Evolutionary conservation across 305 asterid genomes (phyloP).

Genomic region (Coffea humblotiana): DNA sequence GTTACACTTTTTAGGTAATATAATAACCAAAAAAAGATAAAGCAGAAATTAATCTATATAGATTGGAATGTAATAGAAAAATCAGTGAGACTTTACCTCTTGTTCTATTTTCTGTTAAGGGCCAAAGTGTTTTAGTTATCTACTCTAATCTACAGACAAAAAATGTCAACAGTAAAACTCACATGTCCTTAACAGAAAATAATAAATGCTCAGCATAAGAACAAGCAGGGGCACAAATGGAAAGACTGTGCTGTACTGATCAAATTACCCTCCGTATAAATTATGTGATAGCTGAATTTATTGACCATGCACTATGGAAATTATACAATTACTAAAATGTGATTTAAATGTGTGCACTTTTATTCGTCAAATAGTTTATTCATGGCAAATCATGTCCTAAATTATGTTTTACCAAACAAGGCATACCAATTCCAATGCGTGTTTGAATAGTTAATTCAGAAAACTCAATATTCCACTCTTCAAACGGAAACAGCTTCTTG

Average conservation of each 20-base stretch:
- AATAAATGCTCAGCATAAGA: not conserved
- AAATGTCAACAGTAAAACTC: not conserved
- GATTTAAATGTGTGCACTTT: not conserved
- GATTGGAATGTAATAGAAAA: not conserved
- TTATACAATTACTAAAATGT: not conserved
- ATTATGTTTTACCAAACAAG: not conserved
- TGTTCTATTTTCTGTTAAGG: no score
- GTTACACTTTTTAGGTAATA: not conserved
- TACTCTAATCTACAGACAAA: not conserved
- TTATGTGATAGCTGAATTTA: not conserved
- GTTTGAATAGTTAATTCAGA: constrained; percentile 88
- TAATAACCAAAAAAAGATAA: not conserved
- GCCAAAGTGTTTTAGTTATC: not conserved
- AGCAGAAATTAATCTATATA: not conserved
- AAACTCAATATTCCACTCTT: constrained; percentile 95
- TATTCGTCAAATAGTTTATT: not conserved
- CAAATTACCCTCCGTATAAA: not conserved
- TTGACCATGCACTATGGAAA: not conserved
- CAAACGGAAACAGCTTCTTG: constrained; percentile 83
- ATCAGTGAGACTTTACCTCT: not conserved
- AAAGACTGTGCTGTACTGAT: not conserved
- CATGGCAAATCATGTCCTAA: not conserved
- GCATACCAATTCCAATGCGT: constrained; percentile 89
- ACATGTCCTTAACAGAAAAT: not conserved
- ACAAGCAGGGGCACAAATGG: not conserved